phyloP scores from a whole-genome alignment of 805 yeast species.

The Hanseniaspora lachancei region DNA sequence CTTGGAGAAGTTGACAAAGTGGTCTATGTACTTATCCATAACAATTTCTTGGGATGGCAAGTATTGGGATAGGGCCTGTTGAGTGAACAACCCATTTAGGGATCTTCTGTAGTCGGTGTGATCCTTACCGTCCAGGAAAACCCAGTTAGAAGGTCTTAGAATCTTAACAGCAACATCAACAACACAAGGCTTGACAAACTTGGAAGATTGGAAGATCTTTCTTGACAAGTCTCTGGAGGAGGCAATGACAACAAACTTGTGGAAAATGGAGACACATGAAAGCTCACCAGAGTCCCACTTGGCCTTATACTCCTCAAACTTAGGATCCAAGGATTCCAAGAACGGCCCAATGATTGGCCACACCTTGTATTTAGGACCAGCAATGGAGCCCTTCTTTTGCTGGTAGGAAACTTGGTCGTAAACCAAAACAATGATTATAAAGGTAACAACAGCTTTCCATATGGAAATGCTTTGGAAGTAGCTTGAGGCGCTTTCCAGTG shows the following conservation, averaged over 20 bases:
- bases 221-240: conserved; percentile 78
- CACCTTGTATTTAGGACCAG: conserved; percentile 74
- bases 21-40: conserved; percentile 69
- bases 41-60: conserved; percentile 73
- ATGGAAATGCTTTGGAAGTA: conserved; percentile 32
- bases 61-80: conserved; percentile 68
- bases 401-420: conserved; percentile 74
- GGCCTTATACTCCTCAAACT: conserved; percentile 80
- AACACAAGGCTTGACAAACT: conserved; percentile 90
- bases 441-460: conserved; percentile 39
- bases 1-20: conserved; percentile 44
- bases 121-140: conserved; percentile 88
- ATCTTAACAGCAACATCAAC: conserved; percentile 94
- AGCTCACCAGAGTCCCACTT: conserved; percentile 93
- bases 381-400: conserved; percentile 70
- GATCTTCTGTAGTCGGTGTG: conserved; percentile 88
- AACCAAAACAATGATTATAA: conserved; percentile 36
- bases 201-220: conserved; percentile 71
- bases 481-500: conserved; percentile 13
- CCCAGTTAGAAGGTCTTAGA: conserved; percentile 94
- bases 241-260: conserved; percentile 92
- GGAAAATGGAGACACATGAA: conserved; percentile 94
- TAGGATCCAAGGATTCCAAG: conserved; percentile 85
- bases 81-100: conserved; percentile 78
- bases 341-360: conserved; percentile 98